These are phyloP conservation scores for Papiliotrema terrestris DNA, from an alignment of 1,284 basidiomycete genomes.

Conservation along the genomic window DNA sequence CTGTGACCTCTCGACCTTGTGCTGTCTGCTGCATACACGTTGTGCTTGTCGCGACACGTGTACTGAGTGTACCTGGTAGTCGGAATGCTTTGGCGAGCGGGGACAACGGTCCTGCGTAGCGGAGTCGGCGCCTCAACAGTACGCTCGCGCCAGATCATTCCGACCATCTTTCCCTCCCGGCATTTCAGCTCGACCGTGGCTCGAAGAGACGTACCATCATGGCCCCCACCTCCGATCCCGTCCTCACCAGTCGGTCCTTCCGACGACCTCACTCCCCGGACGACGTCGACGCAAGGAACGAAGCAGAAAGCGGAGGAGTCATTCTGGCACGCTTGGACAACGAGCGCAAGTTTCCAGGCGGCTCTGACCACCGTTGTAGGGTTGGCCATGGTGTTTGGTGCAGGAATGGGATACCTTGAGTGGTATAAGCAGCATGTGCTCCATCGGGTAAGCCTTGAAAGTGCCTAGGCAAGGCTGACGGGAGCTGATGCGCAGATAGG, in stretches of 20 bases:
- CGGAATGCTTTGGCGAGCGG: too few species aligned
- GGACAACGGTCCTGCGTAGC: too few species aligned
- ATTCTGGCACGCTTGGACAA: conserved; percentile 36
- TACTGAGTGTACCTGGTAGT: too few species aligned
- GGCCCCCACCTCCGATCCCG: conserved; percentile 34
- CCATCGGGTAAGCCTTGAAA: conserved; percentile 57
- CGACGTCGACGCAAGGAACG: not conserved
- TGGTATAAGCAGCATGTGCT: conserved; percentile 79
- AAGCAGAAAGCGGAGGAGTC: conserved; percentile 8
- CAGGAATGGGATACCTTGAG: conserved; percentile 63
- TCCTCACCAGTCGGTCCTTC: conserved; percentile 31
- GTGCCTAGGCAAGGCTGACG: not conserved
- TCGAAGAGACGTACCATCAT: conserved; percentile 25
- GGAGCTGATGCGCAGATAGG: conserved; percentile 33
- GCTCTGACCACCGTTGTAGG: conserved; percentile 47
- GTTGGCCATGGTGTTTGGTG: conserved; percentile 40
- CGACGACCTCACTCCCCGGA: conserved; percentile 9
- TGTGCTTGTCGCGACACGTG: too few species aligned
- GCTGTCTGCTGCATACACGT: too few species aligned
- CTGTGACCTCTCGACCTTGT: too few species aligned
- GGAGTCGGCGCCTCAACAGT: too few species aligned
- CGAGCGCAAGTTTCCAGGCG: conserved; percentile 43
- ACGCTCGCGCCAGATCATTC: too few species aligned
- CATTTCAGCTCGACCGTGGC: not conserved
- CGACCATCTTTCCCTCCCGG: too few species aligned